phyloP scores from a whole-genome alignment of 352 stramenopile genomes.

The Lagenidium giganteum region DNA sequence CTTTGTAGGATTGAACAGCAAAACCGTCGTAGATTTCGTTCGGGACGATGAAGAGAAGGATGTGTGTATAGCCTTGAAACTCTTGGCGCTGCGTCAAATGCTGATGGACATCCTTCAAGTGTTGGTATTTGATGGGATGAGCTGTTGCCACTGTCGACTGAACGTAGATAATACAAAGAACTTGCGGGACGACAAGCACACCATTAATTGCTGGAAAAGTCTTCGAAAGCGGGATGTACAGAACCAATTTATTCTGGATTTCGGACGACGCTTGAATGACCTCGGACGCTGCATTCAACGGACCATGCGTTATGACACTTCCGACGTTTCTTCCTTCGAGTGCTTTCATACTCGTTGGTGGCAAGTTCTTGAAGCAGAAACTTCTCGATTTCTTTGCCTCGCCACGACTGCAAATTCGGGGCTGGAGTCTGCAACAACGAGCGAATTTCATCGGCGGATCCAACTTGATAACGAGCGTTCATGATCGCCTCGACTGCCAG shows the following conservation, averaged over 20 bases:
- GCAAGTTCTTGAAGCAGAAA: conserved; percentile 12
- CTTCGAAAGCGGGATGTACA: conserved; percentile 25
- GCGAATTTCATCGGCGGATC: conserved; percentile 8
- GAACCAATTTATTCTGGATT: conserved; percentile 16
- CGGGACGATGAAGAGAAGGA: conserved; percentile 28
- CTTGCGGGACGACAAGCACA: conserved; percentile 14
- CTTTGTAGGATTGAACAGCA: conserved; percentile 17
- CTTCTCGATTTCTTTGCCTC: conserved; percentile 15
- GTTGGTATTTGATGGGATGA: conserved; percentile 22
- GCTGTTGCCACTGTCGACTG: conserved; percentile 16
- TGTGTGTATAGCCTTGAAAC: conserved; percentile 21
- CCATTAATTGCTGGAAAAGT: conserved; percentile 24
- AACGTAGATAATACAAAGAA: conserved; percentile 15
- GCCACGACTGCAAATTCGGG: conserved; percentile 9
- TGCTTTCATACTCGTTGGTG: conserved; percentile 6
- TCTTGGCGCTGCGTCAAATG: conserved; percentile 13
- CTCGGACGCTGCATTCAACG: conserved; percentile 11
- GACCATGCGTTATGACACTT: too few relatives aligned
- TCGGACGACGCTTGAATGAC: conserved; percentile 20
- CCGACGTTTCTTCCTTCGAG: conserved; percentile 8
- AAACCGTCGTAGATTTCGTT: conserved; percentile 20
- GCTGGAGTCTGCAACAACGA: conserved; percentile 10
- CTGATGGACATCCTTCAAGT: conserved; percentile 13
- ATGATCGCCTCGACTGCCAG: conserved; percentile 8
- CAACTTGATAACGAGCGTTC: conserved; percentile 6